Base-by-base conservation (phyloP, 2,329 filamentous ascomycete species). In the Phialocephala sp. region DNA sequence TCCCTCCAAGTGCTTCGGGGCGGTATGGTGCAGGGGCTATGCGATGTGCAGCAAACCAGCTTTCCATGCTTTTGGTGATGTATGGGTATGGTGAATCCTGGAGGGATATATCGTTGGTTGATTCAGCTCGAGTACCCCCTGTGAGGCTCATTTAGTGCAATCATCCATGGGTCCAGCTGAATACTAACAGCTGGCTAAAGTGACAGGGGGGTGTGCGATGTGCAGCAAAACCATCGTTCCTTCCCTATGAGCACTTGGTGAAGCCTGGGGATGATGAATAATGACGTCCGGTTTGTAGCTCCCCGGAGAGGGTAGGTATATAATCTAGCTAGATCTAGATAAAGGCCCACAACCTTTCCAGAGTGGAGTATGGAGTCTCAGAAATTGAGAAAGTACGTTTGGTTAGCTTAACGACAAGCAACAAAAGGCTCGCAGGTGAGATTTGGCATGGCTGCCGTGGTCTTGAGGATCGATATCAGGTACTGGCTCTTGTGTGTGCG, bases 161-260 rank as follows among this genome's bases (percentile, higher is more conserved):
- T 11, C 8, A 59, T 27, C 39, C 20, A 9, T 4, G 12, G 14
- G n/a, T 8, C 12, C 8, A 39, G 37, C 35, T 58, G 55, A 39
- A 8, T 1, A 39, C 35, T 58, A 39, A 14, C 32, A 32, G 14
- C 35, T 39, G 20, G 35, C 55, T 39, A 56, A 58, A 39, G 35
- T 39, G 55, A 58, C 41, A 59, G 57, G 57, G 27, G 57, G 57
- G 37, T 45, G 39, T 59, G 39, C 36, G 57, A 59, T 47, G 39
- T 59, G 57, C 57, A 59, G 41, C 57, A 47, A 59, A 43, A 45
- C 9, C 4, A n/a, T 18, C 8, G 4, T 54, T 4, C 2, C 22
- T 15, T 35, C 50, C 12, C 24, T 54, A 11, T 2, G 27, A 54
- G 50, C 11, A 32, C 14, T 22, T 11, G 20, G 24, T 24, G 45